Evolutionary conservation across 371 early-diverging fungal species (phyloP).

Genomic region (Mucor lusitanicus): DNA sequence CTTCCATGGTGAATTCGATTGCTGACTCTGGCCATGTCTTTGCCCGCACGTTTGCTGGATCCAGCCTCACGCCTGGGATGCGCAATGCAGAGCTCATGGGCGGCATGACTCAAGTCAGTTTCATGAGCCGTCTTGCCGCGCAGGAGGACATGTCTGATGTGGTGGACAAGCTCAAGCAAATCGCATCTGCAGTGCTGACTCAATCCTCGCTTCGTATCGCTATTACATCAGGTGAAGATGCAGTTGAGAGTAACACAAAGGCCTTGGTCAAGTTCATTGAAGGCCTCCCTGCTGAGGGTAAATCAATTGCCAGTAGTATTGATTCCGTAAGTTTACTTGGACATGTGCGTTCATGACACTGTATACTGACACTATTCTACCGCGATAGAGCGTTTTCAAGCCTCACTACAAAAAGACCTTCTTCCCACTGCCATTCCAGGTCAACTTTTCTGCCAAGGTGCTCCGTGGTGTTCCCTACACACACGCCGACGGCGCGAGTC

Average conservation of each 20-base stretch:
- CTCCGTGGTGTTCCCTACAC: constrained; percentile 82
- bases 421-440: constrained; percentile 80
- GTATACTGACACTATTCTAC: not conserved
- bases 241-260: constrained; percentile 59
- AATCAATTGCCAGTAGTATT: constrained; percentile 6
- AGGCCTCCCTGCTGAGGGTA: constrained; percentile 39
- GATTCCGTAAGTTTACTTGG: constrained; percentile 21
- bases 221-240: constrained; percentile 67
- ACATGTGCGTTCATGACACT: not conserved
- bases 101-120: constrained; percentile 83
- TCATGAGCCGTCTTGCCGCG: constrained; percentile 70
- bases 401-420: constrained; percentile 48
- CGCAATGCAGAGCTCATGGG: constrained; percentile 61
- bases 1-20: constrained; percentile 77
- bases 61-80: constrained; percentile 65
- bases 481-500: constrained; percentile 77
- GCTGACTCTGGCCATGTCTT: constrained; percentile 84
- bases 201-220: constrained; percentile 68
- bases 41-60: constrained; percentile 76
- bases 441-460: constrained; percentile 82
- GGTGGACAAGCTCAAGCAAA: constrained; percentile 62
- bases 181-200: constrained; percentile 55
- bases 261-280: constrained; percentile 56
- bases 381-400: constrained; percentile 29
- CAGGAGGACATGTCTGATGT: constrained; percentile 63